Evolutionary conservation across 2,329 filamentous ascomycete species (phyloP).

Genomic region (Simplicillium sp.): DNA sequence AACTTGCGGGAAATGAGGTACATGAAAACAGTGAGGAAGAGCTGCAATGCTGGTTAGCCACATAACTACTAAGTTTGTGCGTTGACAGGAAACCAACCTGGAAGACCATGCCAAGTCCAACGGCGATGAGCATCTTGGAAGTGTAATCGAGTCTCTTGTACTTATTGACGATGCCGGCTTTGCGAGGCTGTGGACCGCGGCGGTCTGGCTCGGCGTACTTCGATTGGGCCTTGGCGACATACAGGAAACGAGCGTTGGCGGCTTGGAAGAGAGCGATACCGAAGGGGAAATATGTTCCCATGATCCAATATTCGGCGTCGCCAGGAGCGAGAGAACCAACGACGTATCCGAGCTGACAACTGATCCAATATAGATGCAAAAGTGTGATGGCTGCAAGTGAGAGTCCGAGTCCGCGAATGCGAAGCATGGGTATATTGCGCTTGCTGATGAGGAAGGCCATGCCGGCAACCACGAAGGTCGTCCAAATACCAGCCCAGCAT

Average conservation of each 20-base stretch:
- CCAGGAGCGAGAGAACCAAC: slow-evolving; percentile 30
- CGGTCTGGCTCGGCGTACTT: slow-evolving; percentile 11
- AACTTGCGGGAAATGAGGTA: slow-evolving; percentile 55
- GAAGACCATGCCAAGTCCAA: slow-evolving; percentile 43
- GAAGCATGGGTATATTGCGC: slow-evolving; percentile 24
- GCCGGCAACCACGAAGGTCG: slow-evolving; percentile 21
- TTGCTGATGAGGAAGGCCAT: slow-evolving; percentile 27
- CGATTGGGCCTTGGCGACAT: slow-evolving; percentile 43
- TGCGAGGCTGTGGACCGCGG: slow-evolving; percentile 6
- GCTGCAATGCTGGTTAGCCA: slow-evolving; percentile 22
- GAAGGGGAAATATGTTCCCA: slow-evolving; percentile 53
- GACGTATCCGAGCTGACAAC: slow-evolving; percentile 26
- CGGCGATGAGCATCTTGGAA: slow-evolving; percentile 33
- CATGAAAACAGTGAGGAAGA: slow-evolving; percentile 46
- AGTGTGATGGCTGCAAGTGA: slow-evolving; percentile 27
- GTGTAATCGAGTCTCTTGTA: slow-evolving; percentile 29
- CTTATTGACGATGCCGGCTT: slow-evolving; percentile 14
- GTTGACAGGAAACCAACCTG: slow-evolving; percentile 32
- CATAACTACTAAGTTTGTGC: not conserved
- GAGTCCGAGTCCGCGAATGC: slow-evolving; percentile 28
- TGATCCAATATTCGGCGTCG: slow-evolving; percentile 51
- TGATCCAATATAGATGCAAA: slow-evolving; percentile 31
- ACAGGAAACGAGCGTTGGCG: slow-evolving; percentile 49
- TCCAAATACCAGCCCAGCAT: slow-evolving; percentile 22
- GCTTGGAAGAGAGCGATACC: slow-evolving; percentile 58